Conservation (phyloP, 2,329 filamentous ascomycete genomes). For the Ophiostoma quercus region DNA sequence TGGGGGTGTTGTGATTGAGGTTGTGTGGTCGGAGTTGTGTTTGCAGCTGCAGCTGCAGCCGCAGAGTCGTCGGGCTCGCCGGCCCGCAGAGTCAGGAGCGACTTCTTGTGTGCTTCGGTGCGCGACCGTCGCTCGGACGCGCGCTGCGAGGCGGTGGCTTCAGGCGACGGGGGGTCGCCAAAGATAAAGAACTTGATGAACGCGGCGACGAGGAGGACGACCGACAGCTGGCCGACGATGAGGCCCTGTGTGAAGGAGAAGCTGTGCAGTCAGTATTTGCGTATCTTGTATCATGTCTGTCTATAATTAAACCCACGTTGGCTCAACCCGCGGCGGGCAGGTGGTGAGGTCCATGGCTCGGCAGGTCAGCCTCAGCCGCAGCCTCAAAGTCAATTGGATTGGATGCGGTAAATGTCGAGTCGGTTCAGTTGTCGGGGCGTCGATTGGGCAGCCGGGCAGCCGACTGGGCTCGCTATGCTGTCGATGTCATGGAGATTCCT, state of each 20-base stretch:
- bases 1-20: conserved; percentile 35
- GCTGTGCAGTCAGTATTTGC: conserved; percentile 39
- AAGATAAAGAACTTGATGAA: conserved; percentile 99
- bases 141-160: conserved; percentile 69
- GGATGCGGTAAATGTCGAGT: neutral
- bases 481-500: conserved; percentile 18
- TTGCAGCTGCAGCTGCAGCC: too few species aligned
- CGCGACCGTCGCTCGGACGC: conserved; percentile 69
- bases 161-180: conserved; percentile 80
- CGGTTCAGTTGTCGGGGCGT: neutral
- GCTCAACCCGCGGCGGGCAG: conserved; percentile 42
- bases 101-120: conserved; percentile 70
- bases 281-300: too few species aligned
- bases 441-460: conserved; percentile 14
- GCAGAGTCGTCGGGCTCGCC: conserved; percentile 32
- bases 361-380: neutral
- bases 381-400: conserved; percentile 25
- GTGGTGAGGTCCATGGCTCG: conserved; percentile 29
- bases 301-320: conserved; percentile 36
- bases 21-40: neutral
- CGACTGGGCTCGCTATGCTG: conserved; percentile 19
- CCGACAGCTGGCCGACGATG: conserved; percentile 85
- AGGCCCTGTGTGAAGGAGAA: conserved; percentile 92
- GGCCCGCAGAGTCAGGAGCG: conserved; percentile 58
- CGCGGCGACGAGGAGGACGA: conserved; percentile 82